These are phyloP conservation scores for Phialophora verrucosa DNA, from an alignment of 2,329 filamentous ascomycete species.

Conservation along the genomic window DNA sequence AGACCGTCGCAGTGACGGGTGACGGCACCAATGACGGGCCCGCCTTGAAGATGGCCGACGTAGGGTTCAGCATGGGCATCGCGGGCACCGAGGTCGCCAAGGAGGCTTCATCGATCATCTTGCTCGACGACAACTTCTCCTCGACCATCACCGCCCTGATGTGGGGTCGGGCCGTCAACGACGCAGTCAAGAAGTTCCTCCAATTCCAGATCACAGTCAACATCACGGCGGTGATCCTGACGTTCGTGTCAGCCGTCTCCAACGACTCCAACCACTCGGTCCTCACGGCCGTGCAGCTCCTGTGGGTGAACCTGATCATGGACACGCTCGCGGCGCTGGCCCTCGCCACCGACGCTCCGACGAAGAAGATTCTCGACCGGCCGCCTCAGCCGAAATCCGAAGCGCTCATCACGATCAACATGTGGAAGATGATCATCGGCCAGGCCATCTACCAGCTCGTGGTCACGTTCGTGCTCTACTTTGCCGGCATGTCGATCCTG, in stretches of 20 bases:
- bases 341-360: constrained; percentile 87
- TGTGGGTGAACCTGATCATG: constrained; percentile 98
- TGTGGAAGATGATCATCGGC: constrained; percentile 99
- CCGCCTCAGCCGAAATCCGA: constrained; percentile 78
- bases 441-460: constrained; percentile 87
- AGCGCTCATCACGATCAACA: constrained; percentile 80
- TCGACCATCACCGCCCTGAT: constrained; percentile 70
- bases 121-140: constrained; percentile 70
- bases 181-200: constrained; percentile 70
- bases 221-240: constrained; percentile 84
- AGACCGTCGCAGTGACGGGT: constrained; percentile 68
- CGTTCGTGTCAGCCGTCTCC: constrained; percentile 84
- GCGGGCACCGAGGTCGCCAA: constrained; percentile 71
- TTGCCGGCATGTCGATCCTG: constrained; percentile 69
- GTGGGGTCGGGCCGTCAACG: constrained; percentile 73
- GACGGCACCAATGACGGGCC: constrained; percentile 72
- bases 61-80: constrained; percentile 72
- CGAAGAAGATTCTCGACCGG: constrained; percentile 77
- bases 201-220: constrained; percentile 78
- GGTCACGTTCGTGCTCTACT: constrained; percentile 81
- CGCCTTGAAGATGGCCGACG: constrained; percentile 68
- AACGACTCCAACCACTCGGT: constrained; percentile 73
- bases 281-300: constrained; percentile 84
- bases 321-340: constrained; percentile 91
- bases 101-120: constrained; percentile 71